These are phyloP conservation scores for Amniculicola lignicola DNA, from an alignment of 495 filamentous ascomycete species.

Conservation along the genomic window DNA sequence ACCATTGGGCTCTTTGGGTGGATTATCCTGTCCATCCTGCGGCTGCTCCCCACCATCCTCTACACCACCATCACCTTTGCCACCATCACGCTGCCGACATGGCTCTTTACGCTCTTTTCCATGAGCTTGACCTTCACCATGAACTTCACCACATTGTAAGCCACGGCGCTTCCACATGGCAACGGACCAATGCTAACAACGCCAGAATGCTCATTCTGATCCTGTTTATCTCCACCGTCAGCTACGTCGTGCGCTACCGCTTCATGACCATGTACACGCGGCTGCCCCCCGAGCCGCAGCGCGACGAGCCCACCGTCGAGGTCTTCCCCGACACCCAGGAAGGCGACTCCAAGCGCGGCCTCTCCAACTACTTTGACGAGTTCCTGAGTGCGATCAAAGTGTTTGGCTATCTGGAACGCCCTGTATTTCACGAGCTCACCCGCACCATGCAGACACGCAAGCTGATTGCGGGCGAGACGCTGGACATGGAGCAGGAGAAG, in stretches of 20 bases:
- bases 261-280: constrained; percentile 93
- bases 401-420: constrained; percentile 93
- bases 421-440: constrained; percentile 96
- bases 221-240: constrained; percentile 70
- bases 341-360: constrained; percentile 81
- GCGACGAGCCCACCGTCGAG: constrained; percentile 93
- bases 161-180: neutral
- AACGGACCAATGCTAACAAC: neutral
- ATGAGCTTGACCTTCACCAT: constrained; percentile 94
- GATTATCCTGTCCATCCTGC: constrained; percentile 51
- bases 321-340: constrained; percentile 91
- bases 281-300: constrained; percentile 87
- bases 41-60: constrained; percentile 67
- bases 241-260: constrained; percentile 91
- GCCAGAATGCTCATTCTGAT: constrained; percentile 54
- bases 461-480: constrained; percentile 89
- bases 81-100: constrained; percentile 83
- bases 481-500: constrained; percentile 94
- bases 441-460: constrained; percentile 97
- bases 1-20: constrained; percentile 40
- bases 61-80: constrained; percentile 82
- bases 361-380: constrained; percentile 94
- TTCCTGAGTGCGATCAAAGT: constrained; percentile 99
- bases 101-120: constrained; percentile 92
- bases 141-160: constrained; percentile 94